Conservation (phyloP, 2,329 filamentous ascomycete genomes). For the Stachybotrys elegans region DNA sequence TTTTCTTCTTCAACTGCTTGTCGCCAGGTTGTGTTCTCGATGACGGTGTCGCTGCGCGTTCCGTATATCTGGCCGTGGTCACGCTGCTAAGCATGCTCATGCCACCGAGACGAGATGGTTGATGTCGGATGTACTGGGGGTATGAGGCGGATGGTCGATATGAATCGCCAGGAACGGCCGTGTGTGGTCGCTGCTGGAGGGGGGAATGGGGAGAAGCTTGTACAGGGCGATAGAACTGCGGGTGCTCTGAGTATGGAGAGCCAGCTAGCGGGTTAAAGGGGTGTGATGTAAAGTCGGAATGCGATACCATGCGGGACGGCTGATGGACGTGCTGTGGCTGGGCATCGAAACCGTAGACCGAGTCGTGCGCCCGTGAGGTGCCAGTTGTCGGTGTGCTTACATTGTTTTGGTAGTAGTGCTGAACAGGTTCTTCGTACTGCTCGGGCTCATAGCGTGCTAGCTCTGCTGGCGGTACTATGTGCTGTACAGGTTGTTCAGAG, state of each 20-base stretch:
- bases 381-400: too few relatives aligned
- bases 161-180: slow-evolving; percentile 31
- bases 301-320: slow-evolving; percentile 27
- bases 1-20: slow-evolving; percentile 57
- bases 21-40: slow-evolving; percentile 23
- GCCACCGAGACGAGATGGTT: slow-evolving; percentile 46
- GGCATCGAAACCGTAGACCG: slow-evolving; percentile 43
- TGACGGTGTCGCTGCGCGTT: slow-evolving; percentile 20
- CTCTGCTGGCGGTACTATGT: too few relatives aligned
- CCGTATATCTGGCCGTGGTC: slow-evolving; percentile 40
- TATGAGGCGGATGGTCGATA: slow-evolving; percentile 26
- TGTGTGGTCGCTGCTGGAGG: slow-evolving; percentile 55
- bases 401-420: too few relatives aligned
- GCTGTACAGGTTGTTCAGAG: too few relatives aligned
- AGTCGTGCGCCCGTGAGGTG: slow-evolving; percentile 31
- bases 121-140: slow-evolving; percentile 38
- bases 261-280: slow-evolving; percentile 17
- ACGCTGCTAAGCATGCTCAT: slow-evolving; percentile 55
- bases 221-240: slow-evolving; percentile 57
- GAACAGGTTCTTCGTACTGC: too few relatives aligned
- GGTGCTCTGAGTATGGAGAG: slow-evolving; percentile 30
- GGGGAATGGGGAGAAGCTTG: slow-evolving; percentile 60
- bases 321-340: slow-evolving; percentile 31
- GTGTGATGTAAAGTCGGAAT: slow-evolving; percentile 21
- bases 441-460: too few relatives aligned